These are phyloP conservation scores for Magnusiomyces starmeri DNA, from an alignment of 1,139 yeast species.

Conservation along the genomic window DNA sequence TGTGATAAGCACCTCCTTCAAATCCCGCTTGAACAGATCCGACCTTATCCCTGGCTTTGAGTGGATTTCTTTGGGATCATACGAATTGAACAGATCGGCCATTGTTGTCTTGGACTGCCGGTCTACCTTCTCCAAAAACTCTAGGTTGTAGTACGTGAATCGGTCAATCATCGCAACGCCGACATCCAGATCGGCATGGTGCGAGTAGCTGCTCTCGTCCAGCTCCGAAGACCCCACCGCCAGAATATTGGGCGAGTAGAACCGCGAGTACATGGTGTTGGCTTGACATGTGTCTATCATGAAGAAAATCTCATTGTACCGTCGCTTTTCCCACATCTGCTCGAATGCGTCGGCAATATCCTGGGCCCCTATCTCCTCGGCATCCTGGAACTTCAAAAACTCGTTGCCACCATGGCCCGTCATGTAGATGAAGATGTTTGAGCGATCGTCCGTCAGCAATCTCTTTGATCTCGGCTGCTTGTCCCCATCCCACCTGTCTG, in stretches of 20 bases:
- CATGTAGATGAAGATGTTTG: slow-evolving; percentile 87
- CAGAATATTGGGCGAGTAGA: slow-evolving; percentile 85
- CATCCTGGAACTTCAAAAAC: slow-evolving; percentile 93
- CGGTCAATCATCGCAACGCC: slow-evolving; percentile 98
- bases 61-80: slow-evolving; percentile 78
- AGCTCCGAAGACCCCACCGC: slow-evolving; percentile 90
- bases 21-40: slow-evolving; percentile 63
- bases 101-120: slow-evolving; percentile 69
- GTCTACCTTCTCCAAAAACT: slow-evolving; percentile 71
- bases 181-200: slow-evolving; percentile 88
- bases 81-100: slow-evolving; percentile 75
- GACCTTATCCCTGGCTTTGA: slow-evolving; percentile 88
- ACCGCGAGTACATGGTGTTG: slow-evolving; percentile 89
- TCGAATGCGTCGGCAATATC: slow-evolving; percentile 96
- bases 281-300: slow-evolving; percentile 99
- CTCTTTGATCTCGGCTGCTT: slow-evolving; percentile 91
- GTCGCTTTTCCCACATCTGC: slow-evolving; percentile 91
- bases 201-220: slow-evolving; percentile 90
- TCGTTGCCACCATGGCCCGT: slow-evolving; percentile 99
- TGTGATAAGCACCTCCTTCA: slow-evolving; percentile 67
- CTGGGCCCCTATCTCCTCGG: slow-evolving; percentile 92
- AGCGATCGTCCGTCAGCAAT: slow-evolving; percentile 83
- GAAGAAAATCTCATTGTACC: slow-evolving; percentile 90
- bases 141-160: slow-evolving; percentile 86
- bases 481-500: slow-evolving; percentile 84